Conservation (phyloP, 176 grass and related monocot genomes). For the Ensete glaucum region DNA sequence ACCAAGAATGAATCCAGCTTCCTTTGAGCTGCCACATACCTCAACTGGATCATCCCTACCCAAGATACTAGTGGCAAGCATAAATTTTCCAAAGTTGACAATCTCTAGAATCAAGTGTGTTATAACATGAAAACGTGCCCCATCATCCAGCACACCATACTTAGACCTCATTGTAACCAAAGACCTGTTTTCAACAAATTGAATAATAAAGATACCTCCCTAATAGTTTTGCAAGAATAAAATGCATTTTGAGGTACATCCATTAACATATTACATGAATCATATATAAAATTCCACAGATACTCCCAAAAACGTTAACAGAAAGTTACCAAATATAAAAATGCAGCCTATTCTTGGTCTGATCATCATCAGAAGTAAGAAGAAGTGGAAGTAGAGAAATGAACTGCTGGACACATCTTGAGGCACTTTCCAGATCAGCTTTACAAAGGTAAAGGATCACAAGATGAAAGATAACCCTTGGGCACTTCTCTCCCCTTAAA, state of each 20-base stretch:
- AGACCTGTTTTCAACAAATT: conserved; percentile 44
- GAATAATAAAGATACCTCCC: conserved; percentile 8
- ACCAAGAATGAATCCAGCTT: conserved; percentile 77
- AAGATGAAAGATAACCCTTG: conserved; percentile 84
- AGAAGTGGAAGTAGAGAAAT: conserved; percentile 73
- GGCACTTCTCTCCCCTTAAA: conserved; percentile 76
- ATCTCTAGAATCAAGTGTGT: conserved; percentile 88
- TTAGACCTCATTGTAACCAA: conserved; percentile 65
- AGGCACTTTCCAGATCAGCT: conserved; percentile 79
- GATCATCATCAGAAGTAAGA: conserved; percentile 77
- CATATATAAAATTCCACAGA: background rate
- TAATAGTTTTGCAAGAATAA: conserved; percentile 9
- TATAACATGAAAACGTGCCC: conserved; percentile 75
- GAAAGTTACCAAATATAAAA: conserved; percentile 71
- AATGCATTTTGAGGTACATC: background rate
- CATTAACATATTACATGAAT: conserved; percentile 8
- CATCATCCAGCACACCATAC: conserved; percentile 72
- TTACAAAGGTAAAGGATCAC: conserved; percentile 82
- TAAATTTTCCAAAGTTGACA: conserved; percentile 73
- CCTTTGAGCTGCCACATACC: conserved; percentile 55
- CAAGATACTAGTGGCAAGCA: conserved; percentile 67
- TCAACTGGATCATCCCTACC: conserved; percentile 55
- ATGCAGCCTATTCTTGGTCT: conserved; percentile 75
- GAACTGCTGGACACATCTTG: conserved; percentile 69
- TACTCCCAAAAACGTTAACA: background rate